phyloP scores from a whole-genome alignment of 1,284 basidiomycete genomes.

The Pterulicium gracile region DNA sequence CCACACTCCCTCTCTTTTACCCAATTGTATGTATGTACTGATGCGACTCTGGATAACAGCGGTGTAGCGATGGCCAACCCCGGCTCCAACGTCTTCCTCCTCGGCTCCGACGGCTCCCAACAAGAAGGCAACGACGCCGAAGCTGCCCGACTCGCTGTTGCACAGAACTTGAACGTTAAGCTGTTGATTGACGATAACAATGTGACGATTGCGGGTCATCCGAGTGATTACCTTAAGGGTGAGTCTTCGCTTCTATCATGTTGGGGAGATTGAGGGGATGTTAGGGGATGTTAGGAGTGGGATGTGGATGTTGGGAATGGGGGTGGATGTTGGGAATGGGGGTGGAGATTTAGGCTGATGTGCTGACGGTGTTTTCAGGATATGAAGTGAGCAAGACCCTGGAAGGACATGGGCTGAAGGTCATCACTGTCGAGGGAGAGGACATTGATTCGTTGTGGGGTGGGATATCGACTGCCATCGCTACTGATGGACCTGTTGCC shows the following conservation, averaged over 20 bases:
- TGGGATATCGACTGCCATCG: conserved; percentile 45
- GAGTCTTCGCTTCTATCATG: not conserved
- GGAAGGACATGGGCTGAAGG: conserved; percentile 70
- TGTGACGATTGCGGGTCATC: conserved; percentile 80
- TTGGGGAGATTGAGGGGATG: too few relatives aligned
- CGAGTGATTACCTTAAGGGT: conserved; percentile 64
- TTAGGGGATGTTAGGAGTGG: too few relatives aligned
- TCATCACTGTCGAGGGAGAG: conserved; percentile 63
- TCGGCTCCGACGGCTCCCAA: conserved; percentile 82
- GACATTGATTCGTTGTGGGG: conserved; percentile 69
- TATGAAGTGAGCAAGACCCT: conserved; percentile 64
- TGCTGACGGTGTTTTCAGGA: conserved; percentile 25
- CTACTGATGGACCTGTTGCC: conserved; percentile 64
- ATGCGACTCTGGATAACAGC: conserved; percentile 56
- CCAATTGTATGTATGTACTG: conserved; percentile 3
- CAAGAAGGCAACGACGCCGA: conserved; percentile 86
- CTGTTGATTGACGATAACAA: conserved; percentile 82
- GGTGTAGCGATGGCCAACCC: conserved; percentile 72
- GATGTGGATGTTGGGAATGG: too few relatives aligned
- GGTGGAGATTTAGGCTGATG: not conserved
- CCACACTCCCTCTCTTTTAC: conserved; percentile 1
- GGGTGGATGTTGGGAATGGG: too few relatives aligned
- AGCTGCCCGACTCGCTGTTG: conserved; percentile 76
- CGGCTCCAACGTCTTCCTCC: conserved; percentile 66
- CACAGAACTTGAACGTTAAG: conserved; percentile 72